These are phyloP conservation scores for Pseudomassariella vexata DNA, from an alignment of 2,329 filamentous ascomycete species.

Conservation along the genomic window DNA sequence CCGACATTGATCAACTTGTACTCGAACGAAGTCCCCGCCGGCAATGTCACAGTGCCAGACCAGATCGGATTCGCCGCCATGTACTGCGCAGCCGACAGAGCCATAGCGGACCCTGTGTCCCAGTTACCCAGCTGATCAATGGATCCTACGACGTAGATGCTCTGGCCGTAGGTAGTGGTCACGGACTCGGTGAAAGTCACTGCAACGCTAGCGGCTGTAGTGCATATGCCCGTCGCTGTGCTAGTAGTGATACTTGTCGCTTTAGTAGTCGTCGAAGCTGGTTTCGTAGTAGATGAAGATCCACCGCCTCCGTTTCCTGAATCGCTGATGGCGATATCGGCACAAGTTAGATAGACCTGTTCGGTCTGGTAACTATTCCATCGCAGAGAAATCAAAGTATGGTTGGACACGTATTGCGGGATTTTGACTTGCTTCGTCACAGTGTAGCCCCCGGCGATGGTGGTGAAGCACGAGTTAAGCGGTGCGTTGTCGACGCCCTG, in stretches of 20 bases:
- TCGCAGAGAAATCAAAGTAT: slow-evolving; percentile 45
- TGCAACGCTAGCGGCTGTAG: slow-evolving; percentile 18
- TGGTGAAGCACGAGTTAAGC: slow-evolving; percentile 41
- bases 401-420: slow-evolving; percentile 39
- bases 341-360: slow-evolving; percentile 48
- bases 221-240: slow-evolving; percentile 24
- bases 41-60: slow-evolving; percentile 35
- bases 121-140: slow-evolving; percentile 38
- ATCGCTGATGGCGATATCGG: slow-evolving; percentile 40
- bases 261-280: slow-evolving; percentile 44
- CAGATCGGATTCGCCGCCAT: slow-evolving; percentile 44
- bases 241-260: slow-evolving; percentile 27
- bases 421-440: slow-evolving; percentile 46
- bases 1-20: slow-evolving; percentile 46
- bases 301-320: slow-evolving; percentile 1
- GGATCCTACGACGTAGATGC: slow-evolving; percentile 33
- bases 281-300: slow-evolving; percentile 54
- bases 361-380: slow-evolving; percentile 51
- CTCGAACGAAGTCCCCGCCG: slow-evolving; percentile 35
- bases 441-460: slow-evolving; percentile 46
- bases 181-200: slow-evolving; percentile 30
- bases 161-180: slow-evolving; percentile 37
- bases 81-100: slow-evolving; percentile 35
- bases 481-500: slow-evolving; percentile 39
- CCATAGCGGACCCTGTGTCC: slow-evolving; percentile 31